A percentile compares a stretch with the other conserved stretches of the same genome.
Conservation (phyloP, 305 asterid genomes). For the Fraxinus paxiana region DNA sequence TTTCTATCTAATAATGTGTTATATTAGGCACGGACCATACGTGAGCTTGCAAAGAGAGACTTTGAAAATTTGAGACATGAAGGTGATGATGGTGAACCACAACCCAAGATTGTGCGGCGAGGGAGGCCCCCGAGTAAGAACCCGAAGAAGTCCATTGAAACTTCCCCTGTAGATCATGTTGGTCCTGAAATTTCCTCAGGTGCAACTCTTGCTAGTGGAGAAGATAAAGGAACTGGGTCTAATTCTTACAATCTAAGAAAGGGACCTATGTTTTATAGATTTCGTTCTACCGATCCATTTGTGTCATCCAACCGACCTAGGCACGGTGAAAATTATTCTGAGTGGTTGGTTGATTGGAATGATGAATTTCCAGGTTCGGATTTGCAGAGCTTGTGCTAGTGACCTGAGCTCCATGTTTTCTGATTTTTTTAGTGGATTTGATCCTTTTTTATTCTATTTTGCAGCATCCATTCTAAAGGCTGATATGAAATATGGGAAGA, state of each 20-base stretch:
- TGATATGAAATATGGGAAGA: conserved; percentile 86
- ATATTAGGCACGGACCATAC: conserved; percentile 76
- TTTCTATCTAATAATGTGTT: conserved; percentile 21
- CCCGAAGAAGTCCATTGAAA: conserved; percentile 53
- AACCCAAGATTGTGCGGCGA: conserved; percentile 81
- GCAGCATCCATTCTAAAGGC: conserved; percentile 83
- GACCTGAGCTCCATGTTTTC: conserved; percentile 1
- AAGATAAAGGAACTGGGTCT: conserved; percentile 55
- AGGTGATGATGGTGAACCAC: conserved; percentile 84
- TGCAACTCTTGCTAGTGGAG: conserved; percentile 65
- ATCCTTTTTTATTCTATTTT: conserved; percentile 18
- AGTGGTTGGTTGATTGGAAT: conserved; percentile 70
- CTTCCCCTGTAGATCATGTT: conserved; percentile 56
- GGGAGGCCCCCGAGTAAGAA: conserved; percentile 93
- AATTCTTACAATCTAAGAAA: conserved; percentile 67
- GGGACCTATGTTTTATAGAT: conserved; percentile 43
- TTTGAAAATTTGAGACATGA: conserved; percentile 76
- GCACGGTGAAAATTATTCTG: conserved; percentile 69
- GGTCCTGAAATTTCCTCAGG: conserved; percentile 60
- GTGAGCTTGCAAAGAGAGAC: conserved; percentile 84
- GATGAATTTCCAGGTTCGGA: conserved; percentile 82
- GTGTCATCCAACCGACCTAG: conserved; percentile 35
- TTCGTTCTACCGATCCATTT: conserved; percentile 45
- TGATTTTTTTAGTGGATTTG: conserved; percentile 3
- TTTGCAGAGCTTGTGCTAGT: conserved; percentile 7